Evolutionary conservation across 1,139 yeast genomes (phyloP).

Genomic region (Zygosaccharomyces pseudobailii): DNA sequence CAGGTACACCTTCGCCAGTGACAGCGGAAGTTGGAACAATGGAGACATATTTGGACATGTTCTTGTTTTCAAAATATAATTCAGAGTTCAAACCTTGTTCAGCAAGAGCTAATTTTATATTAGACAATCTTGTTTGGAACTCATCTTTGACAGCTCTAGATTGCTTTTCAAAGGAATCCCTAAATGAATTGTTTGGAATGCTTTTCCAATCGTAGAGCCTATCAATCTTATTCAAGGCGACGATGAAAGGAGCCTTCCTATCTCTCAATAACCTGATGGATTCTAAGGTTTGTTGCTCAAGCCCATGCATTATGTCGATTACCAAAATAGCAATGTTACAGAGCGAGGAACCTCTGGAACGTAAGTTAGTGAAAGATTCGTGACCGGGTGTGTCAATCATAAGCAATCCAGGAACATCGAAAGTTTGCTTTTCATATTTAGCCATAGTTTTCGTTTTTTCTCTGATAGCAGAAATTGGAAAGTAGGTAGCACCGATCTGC

Average conservation of each 20-base stretch:
- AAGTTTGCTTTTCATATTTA: slow-evolving; percentile 73
- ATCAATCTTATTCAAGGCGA: slow-evolving; percentile 95
- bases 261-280: slow-evolving; percentile 88
- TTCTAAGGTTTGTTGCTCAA: slow-evolving; percentile 95
- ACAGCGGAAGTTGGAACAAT: slow-evolving; percentile 98
- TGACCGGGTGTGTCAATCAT: slow-evolving; percentile 99
- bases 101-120: slow-evolving; percentile 85
- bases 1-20: slow-evolving; percentile 99
- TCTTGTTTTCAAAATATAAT: slow-evolving; percentile 90
- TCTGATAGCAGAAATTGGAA: slow-evolving; percentile 92
- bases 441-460: slow-evolving; percentile 91
- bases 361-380: slow-evolving; percentile 95
- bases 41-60: slow-evolving; percentile 87
- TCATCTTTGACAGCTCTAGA: slow-evolving; percentile 81
- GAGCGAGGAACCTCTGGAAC: slow-evolving; percentile 97
- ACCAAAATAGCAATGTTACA: slow-evolving; percentile 99
- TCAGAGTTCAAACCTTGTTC: slow-evolving; percentile 99
- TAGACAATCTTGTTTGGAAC: slow-evolving; percentile 80
- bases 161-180: slow-evolving; percentile 87
- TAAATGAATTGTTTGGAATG: slow-evolving; percentile 87
- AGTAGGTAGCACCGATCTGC: slow-evolving; percentile 99
- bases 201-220: slow-evolving; percentile 93
- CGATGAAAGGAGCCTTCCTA: slow-evolving; percentile 95
- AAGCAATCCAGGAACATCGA: slow-evolving; percentile 94
- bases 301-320: slow-evolving; percentile 98